Base-by-base conservation (phyloP, 768 basidiomycete species). In the Polyporus arcularius region DNA sequence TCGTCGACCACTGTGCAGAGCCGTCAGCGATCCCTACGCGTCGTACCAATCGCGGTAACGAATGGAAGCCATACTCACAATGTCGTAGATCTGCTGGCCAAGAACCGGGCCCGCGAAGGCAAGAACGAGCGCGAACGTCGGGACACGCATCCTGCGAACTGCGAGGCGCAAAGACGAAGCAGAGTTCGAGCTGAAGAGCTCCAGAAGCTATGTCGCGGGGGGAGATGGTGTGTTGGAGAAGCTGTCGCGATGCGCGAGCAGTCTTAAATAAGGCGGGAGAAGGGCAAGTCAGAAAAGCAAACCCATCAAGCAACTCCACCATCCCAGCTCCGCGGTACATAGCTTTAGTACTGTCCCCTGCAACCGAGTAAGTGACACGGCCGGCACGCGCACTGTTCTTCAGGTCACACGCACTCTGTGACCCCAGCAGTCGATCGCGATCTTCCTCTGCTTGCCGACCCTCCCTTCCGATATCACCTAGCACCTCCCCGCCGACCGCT, bases 61-160 rank as follows among this genome's bases (percentile, higher is more conserved):
- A 18, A 48, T 48, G 46, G 30, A 26, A 15, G 40, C 12, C 26
- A 3, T 15, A 70, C 72, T 43, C 52, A 73, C 73, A 46, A 74
- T 65, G 57, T 74, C 74, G 58, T 68, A 75, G 41, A 75, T 75
- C 55, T 71, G 69, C 63, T 75, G 74, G 28, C 70, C 63, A 28
- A 64, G 50, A 42, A 60, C 55, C n/a, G 70, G 66, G 31, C 58
- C 41, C 18, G 65, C 65, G 55, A 72, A 52, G 15, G 67, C 58
- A 52, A 67, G 53, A 50, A 63, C 43, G 18, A 65, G 60, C 28
- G 63, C 64, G 21, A 59, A 58, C 14, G 64, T 28, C n/a, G 60
- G 38, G 47, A 64, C 31, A 43, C 55, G 57, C 60, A 62, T 62
- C 43, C 45, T 57, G 47, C n/a, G 42, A 43, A 43, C 14, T 15